Percentiles rank a stretch among this genome's conserved stretches.
Conservation (phyloP, 2,329 filamentous ascomycete species). For the Penicillium freii region DNA sequence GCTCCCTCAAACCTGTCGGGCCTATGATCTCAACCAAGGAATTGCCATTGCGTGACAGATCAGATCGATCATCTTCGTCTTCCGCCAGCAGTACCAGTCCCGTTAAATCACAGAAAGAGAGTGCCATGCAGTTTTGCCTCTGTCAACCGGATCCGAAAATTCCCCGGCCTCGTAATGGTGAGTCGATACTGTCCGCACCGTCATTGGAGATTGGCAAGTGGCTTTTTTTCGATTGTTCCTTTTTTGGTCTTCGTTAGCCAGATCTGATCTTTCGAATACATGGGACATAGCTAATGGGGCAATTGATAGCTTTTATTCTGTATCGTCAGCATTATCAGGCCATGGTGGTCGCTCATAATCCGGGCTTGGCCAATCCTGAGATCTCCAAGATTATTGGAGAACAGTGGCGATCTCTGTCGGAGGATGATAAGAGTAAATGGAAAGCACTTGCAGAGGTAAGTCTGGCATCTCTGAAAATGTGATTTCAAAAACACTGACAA, state of each 20-base stretch:
- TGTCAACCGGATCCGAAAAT: slow-evolving; percentile 71
- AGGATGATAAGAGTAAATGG: slow-evolving; percentile 79
- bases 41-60: slow-evolving; percentile 27
- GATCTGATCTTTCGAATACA: not conserved
- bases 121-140: slow-evolving; percentile 59
- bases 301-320: slow-evolving; percentile 78
- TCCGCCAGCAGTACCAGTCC: slow-evolving; percentile 31
- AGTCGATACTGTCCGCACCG: slow-evolving; percentile 36
- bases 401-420: slow-evolving; percentile 78
- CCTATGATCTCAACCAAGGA: slow-evolving; percentile 23
- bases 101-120: slow-evolving; percentile 39
- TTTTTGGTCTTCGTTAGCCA: slow-evolving; percentile 7
- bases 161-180: slow-evolving; percentile 68
- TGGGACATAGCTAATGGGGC: not conserved
- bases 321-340: slow-evolving; percentile 93
- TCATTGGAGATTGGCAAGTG: slow-evolving; percentile 24
- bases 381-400: slow-evolving; percentile 96
- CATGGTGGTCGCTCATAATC: slow-evolving; percentile 74
- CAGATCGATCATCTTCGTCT: slow-evolving; percentile 34
- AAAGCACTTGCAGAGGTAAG: slow-evolving; percentile 78
- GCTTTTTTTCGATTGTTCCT: slow-evolving; percentile 22
- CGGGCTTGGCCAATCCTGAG: slow-evolving; percentile 89
- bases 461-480: not conserved
- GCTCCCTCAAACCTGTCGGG: slow-evolving; percentile 11
- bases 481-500: not conserved